A percentile compares a stretch with the other conserved stretches of the same genome.
These are phyloP conservation scores for Zhuliangozyma parablackwelliae DNA, from an alignment of 1,139 yeast genomes.

Conservation along the genomic window DNA sequence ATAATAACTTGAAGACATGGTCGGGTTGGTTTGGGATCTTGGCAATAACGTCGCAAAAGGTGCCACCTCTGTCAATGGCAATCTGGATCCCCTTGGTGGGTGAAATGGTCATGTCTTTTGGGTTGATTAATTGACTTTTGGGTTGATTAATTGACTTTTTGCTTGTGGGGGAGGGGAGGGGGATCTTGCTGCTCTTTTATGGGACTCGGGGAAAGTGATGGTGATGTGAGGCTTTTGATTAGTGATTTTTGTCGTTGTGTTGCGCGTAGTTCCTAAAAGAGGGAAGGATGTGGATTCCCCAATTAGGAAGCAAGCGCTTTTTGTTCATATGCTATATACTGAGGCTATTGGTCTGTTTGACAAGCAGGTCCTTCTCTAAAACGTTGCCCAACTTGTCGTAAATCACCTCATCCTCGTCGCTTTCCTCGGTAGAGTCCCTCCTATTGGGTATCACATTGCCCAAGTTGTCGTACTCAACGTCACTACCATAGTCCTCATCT, in stretches of 20 bases:
- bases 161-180: too few species aligned
- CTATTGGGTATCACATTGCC: constrained; percentile 11
- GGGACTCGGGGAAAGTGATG: too few species aligned
- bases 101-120: not conserved
- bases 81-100: constrained; percentile 18
- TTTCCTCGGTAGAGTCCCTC: constrained; percentile 7
- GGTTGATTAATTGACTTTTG: too few species aligned
- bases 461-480: constrained; percentile 12
- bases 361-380: constrained; percentile 4
- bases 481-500: constrained; percentile 8
- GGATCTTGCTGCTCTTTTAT: too few species aligned
- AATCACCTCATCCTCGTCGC: constrained; percentile 5
- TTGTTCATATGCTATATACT: constrained; percentile 2
- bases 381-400: constrained; percentile 13
- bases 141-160: too few species aligned
- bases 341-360: constrained; percentile 1
- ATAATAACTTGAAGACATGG: constrained; percentile 57
- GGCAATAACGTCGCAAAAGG: constrained; percentile 78
- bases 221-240: too few species aligned
- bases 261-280: too few species aligned
- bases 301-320: too few species aligned
- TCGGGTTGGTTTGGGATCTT: constrained; percentile 40
- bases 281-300: too few species aligned
- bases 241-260: too few species aligned
- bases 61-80: constrained; percentile 68